Evolutionary conservation across 345 rosid genomes (phyloP).

Genomic region (Populus tremula): DNA sequence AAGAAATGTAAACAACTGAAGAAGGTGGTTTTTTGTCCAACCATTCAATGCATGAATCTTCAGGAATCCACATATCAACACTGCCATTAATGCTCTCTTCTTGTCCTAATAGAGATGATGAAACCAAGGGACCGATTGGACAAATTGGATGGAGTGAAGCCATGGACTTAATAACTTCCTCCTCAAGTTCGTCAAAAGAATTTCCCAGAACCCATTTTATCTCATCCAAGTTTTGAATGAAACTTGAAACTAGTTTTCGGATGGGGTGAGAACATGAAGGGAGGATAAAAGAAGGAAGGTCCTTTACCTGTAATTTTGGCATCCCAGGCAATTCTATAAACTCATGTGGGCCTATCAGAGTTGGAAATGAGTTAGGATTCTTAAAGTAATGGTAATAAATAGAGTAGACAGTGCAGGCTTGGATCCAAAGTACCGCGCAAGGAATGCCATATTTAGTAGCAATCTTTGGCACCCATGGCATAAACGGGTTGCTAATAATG

Average conservation of each 20-base stretch:
- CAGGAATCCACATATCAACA: slow-evolving; percentile 36
- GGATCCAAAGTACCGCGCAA: slow-evolving; percentile 55
- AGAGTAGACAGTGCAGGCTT: slow-evolving; percentile 43
- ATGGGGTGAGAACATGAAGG: slow-evolving; percentile 22
- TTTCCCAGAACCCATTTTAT: slow-evolving; percentile 53
- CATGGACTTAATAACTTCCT: slow-evolving; percentile 34
- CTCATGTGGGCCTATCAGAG: slow-evolving; percentile 24
- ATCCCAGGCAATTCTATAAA: slow-evolving; percentile 38
- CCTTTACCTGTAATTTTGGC: slow-evolving; percentile 36
- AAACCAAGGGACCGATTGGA: slow-evolving; percentile 60
- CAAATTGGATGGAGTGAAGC: slow-evolving; percentile 22
- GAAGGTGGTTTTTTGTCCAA: slow-evolving; percentile 43
- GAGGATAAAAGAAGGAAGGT: slow-evolving; percentile 48
- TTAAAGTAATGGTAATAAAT: slow-evolving; percentile 45
- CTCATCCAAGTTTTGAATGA: slow-evolving; percentile 29
- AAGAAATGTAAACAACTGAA: slow-evolving; percentile 60
- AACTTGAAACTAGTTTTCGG: slow-evolving; percentile 13
- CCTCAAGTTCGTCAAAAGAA: slow-evolving; percentile 50
- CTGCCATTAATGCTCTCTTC: slow-evolving; percentile 15
- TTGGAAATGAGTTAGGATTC: slow-evolving; percentile 30
- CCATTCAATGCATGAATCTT: slow-evolving; percentile 48
- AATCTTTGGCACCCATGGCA: slow-evolving; percentile 51
- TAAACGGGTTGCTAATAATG: slow-evolving; percentile 38
- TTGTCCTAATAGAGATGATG: slow-evolving; percentile 36
- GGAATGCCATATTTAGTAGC: slow-evolving; percentile 42